These are phyloP conservation scores for Aureobasidium subglaciale DNA, from an alignment of 2,329 filamentous ascomycete genomes.

Conservation along the genomic window DNA sequence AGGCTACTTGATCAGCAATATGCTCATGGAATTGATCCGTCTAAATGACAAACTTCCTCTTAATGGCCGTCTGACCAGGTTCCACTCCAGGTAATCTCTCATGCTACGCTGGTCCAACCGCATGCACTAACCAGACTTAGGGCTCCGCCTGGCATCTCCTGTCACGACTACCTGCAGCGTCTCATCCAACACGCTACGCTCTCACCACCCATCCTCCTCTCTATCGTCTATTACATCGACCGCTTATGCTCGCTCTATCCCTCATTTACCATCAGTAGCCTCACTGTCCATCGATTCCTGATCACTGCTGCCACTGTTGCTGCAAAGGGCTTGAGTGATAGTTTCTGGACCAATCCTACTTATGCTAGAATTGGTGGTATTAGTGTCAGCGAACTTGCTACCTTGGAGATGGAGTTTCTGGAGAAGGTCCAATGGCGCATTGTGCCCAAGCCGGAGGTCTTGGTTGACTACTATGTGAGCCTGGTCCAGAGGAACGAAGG, in stretches of 20 bases:
- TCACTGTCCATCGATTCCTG: conserved; percentile 94
- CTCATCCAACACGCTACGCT: conserved; percentile 90
- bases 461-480: conserved; percentile 88
- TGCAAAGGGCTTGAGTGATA: conserved; percentile 90
- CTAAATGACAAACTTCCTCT: conserved; percentile 86
- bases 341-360: conserved; percentile 96
- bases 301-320: conserved; percentile 95
- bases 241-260: conserved; percentile 85
- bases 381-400: conserved; percentile 77
- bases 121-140: too few species aligned
- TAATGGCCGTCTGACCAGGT: conserved; percentile 81
- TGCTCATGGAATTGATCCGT: conserved; percentile 90
- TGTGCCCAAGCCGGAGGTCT: conserved; percentile 85
- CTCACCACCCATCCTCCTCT: conserved; percentile 85
- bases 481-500: conserved; percentile 63
- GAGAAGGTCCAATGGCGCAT: conserved; percentile 94
- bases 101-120: background rate
- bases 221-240: conserved; percentile 99
- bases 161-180: conserved; percentile 86
- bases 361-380: conserved; percentile 93
- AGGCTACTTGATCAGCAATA: conserved; percentile 83
- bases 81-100: conserved; percentile 72
- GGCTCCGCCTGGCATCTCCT: conserved; percentile 83
- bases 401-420: conserved; percentile 88
- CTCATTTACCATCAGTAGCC: conserved; percentile 89